Evolutionary conservation across 768 basidiomycete genomes (phyloP).

Genomic region (Tricholoma sp.): DNA sequence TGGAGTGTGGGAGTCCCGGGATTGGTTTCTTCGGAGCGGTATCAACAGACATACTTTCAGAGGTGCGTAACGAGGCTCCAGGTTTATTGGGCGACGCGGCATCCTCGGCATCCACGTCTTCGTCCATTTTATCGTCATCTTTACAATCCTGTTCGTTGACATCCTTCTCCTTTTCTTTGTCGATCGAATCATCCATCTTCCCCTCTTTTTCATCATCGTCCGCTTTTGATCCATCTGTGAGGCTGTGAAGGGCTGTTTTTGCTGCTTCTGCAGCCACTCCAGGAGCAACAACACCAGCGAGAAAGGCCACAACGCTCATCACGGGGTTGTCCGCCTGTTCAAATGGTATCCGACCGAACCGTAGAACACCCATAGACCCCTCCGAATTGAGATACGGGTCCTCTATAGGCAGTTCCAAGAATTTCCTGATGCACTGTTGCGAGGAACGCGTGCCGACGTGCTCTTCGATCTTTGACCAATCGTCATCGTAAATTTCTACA

Average conservation of each 20-base stretch:
- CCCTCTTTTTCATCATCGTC: constrained; percentile 27
- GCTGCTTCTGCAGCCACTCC: constrained; percentile 92
- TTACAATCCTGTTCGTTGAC: constrained; percentile 23
- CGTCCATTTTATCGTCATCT: constrained; percentile 42
- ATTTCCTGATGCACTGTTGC: constrained; percentile 94
- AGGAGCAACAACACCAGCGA: constrained; percentile 88
- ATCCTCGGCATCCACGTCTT: constrained; percentile 27
- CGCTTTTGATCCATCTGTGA: constrained; percentile 56
- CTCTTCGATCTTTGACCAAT: constrained; percentile 89
- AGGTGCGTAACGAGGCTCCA: constrained; percentile 19
- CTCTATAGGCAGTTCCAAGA: constrained; percentile 94
- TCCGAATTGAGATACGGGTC: constrained; percentile 84
- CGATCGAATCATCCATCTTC: constrained; percentile 24
- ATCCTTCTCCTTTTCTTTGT: constrained; percentile 23
- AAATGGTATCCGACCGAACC: constrained; percentile 81
- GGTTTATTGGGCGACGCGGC: constrained; percentile 17
- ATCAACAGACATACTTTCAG: constrained; percentile 32
- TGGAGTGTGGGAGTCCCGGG: constrained; percentile 57
- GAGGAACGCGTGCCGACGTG: constrained; percentile 89
- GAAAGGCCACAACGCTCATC: constrained; percentile 97
- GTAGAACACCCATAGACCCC: constrained; percentile 67
- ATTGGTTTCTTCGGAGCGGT: constrained; percentile 25
- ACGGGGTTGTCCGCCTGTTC: constrained; percentile 96
- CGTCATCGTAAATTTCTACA: constrained; percentile 97
- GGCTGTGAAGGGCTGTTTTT: constrained; percentile 78